phyloP scores from a whole-genome alignment of 768 basidiomycete species.

The Pleurotus platypus region DNA sequence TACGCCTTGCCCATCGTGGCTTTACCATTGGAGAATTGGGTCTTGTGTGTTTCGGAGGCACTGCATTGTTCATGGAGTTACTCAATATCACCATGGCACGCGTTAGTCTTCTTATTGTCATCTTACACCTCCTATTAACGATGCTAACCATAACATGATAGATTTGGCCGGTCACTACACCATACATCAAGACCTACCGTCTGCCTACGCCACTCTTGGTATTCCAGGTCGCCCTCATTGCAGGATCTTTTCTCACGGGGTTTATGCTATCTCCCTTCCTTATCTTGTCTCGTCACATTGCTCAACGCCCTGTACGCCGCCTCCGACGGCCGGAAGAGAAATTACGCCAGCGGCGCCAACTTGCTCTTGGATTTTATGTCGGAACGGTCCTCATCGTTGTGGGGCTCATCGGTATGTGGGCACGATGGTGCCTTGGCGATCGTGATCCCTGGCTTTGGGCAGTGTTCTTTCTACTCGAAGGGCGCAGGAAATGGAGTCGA shows the following conservation, averaged over 20 bases:
- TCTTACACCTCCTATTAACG: constrained; percentile 1
- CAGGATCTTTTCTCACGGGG: constrained; percentile 88
- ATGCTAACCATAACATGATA: constrained; percentile 21
- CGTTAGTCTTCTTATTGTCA: constrained; percentile 40
- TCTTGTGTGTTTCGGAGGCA: constrained; percentile 84
- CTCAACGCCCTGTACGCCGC: constrained; percentile 79
- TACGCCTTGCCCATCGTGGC: constrained; percentile 88
- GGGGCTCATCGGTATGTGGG: constrained; percentile 88
- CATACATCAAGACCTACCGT: constrained; percentile 88
- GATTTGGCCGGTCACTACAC: constrained; percentile 79
- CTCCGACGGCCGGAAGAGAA: constrained; percentile 84
- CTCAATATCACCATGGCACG: constrained; percentile 79
- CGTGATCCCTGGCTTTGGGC: constrained; percentile 90
- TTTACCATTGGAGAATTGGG: constrained; percentile 95
- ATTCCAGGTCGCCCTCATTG: constrained; percentile 90
- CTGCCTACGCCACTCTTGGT: constrained; percentile 88
- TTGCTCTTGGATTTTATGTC: constrained; percentile 82
- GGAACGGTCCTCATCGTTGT: constrained; percentile 76
- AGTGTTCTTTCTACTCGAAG: constrained; percentile 74
- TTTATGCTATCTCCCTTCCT: constrained; percentile 93
- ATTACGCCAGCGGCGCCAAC: constrained; percentile 71
- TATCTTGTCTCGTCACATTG: constrained; percentile 87
- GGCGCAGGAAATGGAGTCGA: constrained; percentile 74
- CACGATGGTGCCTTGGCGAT: constrained; percentile 77
- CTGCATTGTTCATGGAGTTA: constrained; percentile 82